Conservation (phyloP, 768 basidiomycete genomes). For the Rhizopogon rudus region DNA sequence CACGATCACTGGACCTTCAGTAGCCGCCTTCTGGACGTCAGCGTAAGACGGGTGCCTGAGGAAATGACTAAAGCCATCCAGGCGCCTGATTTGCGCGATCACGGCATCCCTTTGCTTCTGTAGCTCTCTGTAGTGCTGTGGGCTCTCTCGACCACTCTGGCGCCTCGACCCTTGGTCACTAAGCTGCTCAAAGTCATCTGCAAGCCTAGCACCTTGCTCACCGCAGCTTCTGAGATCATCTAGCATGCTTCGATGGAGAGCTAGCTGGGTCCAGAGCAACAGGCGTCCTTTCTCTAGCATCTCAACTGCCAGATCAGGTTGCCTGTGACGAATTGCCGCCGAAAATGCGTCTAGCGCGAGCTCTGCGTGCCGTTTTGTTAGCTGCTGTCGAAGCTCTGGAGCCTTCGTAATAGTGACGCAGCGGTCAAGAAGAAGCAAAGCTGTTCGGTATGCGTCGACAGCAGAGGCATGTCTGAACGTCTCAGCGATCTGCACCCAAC, state of each 20-base stretch:
- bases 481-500: slow-evolving; percentile 18
- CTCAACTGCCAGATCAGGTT: slow-evolving; percentile 25
- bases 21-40: slow-evolving; percentile 13
- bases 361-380: slow-evolving; percentile 7
- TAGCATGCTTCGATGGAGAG: slow-evolving; percentile 18
- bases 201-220: slow-evolving; percentile 7
- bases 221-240: slow-evolving; percentile 16
- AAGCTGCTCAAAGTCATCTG: slow-evolving; percentile 13
- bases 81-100: slow-evolving; percentile 20
- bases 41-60: slow-evolving; percentile 15
- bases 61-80: slow-evolving; percentile 20
- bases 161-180: slow-evolving; percentile 6
- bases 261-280: slow-evolving; percentile 20
- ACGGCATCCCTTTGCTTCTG: slow-evolving; percentile 20
- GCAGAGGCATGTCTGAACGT: slow-evolving; percentile 12
- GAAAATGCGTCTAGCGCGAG: slow-evolving; percentile 22
- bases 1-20: slow-evolving; percentile 27
- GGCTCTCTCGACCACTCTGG: slow-evolving; percentile 2
- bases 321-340: slow-evolving; percentile 15
- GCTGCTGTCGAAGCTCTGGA: slow-evolving; percentile 9
- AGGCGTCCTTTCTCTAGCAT: slow-evolving; percentile 28
- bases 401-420: slow-evolving; percentile 14
- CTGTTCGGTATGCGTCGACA: slow-evolving; percentile 13
- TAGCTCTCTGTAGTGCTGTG: slow-evolving; percentile 14
- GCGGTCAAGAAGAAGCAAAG: slow-evolving; percentile 13